Evolutionary conservation across 2,329 filamentous ascomycete genomes (phyloP).

Genomic region (Verticillium nonalfalfae): DNA sequence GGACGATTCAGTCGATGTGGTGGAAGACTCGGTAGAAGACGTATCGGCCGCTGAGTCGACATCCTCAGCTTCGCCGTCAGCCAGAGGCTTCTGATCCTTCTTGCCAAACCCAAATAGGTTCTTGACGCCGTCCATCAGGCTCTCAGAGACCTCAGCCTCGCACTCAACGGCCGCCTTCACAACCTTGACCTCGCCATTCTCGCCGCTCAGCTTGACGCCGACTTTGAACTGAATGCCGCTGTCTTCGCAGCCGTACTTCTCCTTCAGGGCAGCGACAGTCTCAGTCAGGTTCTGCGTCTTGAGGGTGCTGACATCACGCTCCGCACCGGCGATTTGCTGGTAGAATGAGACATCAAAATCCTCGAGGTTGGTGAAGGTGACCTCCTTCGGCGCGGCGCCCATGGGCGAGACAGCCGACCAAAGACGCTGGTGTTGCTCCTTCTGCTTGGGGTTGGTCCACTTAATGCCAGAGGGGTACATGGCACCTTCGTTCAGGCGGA

Average conservation of each 20-base stretch:
- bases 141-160: constrained; percentile 65
- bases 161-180: constrained; percentile 75
- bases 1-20: constrained; percentile 25
- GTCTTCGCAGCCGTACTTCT: constrained; percentile 70
- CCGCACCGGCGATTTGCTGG: constrained; percentile 57
- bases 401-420: constrained; percentile 73
- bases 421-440: constrained; percentile 72
- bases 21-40: constrained; percentile 32
- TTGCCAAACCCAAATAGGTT: constrained; percentile 92
- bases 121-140: constrained; percentile 89
- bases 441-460: constrained; percentile 63
- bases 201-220: constrained; percentile 61
- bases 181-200: constrained; percentile 77
- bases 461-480: constrained; percentile 69
- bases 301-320: constrained; percentile 59
- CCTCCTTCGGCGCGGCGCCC: constrained; percentile 71
- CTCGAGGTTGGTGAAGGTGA: constrained; percentile 74
- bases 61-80: constrained; percentile 45
- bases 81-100: constrained; percentile 73
- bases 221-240: constrained; percentile 77
- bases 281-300: constrained; percentile 81
- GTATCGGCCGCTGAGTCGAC: constrained; percentile 24
- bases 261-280: constrained; percentile 70
- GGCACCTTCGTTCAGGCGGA: constrained; percentile 71
- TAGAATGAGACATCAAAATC: constrained; percentile 79